phyloP scores from a whole-genome alignment of 768 basidiomycete species.

The Boletus vermiculosoides region DNA sequence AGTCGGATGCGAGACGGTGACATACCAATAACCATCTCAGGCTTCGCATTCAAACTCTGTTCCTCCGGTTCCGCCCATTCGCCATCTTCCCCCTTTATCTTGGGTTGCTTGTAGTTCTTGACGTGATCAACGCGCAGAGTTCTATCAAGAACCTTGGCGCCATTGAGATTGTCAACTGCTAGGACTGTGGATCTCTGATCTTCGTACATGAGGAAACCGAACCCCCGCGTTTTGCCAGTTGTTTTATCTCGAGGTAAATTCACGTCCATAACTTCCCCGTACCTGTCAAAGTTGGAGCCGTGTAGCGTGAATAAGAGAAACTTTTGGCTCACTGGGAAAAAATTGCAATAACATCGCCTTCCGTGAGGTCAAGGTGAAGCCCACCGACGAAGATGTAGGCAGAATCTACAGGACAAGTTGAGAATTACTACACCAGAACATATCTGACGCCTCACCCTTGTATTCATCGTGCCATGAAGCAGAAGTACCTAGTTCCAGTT shows the following conservation, averaged over 20 bases:
- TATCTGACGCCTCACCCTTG: conserved; percentile 49
- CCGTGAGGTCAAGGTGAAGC: conserved; percentile 83
- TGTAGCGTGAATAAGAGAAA: not conserved
- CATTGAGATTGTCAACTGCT: conserved; percentile 98
- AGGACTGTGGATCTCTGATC: conserved; percentile 95
- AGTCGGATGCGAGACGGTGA: conserved; percentile 3
- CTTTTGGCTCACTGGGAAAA: conserved; percentile 83
- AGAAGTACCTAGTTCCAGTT: conserved; percentile 72
- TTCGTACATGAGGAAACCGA: conserved; percentile 98
- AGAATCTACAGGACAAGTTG: conserved; percentile 55
- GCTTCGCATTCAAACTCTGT: conserved; percentile 85
- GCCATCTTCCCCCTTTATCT: conserved; percentile 73
- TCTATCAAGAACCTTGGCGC: conserved; percentile 81
- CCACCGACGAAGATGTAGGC: conserved; percentile 96
- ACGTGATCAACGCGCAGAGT: conserved; percentile 92
- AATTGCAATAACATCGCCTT: conserved; percentile 96
- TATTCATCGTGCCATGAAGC: conserved; percentile 97
- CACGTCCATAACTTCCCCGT: conserved; percentile 94
- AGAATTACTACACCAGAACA: not conserved
- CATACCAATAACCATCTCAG: conserved; percentile 64
- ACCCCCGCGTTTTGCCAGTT: conserved; percentile 88
- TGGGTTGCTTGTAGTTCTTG: conserved; percentile 88
- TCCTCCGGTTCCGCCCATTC: conserved; percentile 84
- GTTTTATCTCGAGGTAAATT: conserved; percentile 93
- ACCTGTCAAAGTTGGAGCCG: conserved; percentile 47